Evolutionary conservation across 2,329 filamentous ascomycete species (phyloP), one percentile per base, ranked within the genome.

Genomic region (Coleophoma cylindrospora): DNA sequence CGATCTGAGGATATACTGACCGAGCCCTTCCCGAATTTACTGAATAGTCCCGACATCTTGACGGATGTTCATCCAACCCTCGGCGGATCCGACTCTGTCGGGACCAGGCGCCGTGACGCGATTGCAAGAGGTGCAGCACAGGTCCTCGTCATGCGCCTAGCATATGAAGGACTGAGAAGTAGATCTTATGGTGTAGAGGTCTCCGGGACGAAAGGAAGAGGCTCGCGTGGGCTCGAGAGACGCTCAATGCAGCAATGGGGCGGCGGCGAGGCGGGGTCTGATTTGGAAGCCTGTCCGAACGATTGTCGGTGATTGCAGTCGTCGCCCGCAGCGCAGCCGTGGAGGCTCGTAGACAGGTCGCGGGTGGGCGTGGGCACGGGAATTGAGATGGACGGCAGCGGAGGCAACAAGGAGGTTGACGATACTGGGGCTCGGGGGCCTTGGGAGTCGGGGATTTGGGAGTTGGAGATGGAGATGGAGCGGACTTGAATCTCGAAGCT

Each of bases 11-110:
- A 34, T 51, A 38, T 56, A 76, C 79, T 68, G 70, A 83, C 80
- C 64, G 71, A 72, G 64, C 74, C 69, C 57, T 73, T 70, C 59
- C 71, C 70, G 63, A 82, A 74, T 66, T 80, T 83, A 59, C 73
- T 79, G 55, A 83, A 75, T 59, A 84, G 77, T 54, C 76, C 73
- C 54, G 79, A 71, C 79, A 83, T 83, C 10, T 48, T 56, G 47
- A 33, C 37, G 49, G 45, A 15, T 15, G 48, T 34, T 46, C 36
- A 32, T 22, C 43, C 46, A 27, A 17, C 40, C 22, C 49, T 46
- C 40, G 38, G 49, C 37, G 46, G 19, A 14, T 50, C 44, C 38
- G 40, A 46, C 38, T 44, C 45, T 44, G 37, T 53, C 48, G 50
- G 43, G 50, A 54, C 56, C 55, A 45, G 47, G 38, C 48, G 50